phyloP scores from a whole-genome alignment of 495 filamentous ascomycete species.

The Podospora fimiseda region DNA sequence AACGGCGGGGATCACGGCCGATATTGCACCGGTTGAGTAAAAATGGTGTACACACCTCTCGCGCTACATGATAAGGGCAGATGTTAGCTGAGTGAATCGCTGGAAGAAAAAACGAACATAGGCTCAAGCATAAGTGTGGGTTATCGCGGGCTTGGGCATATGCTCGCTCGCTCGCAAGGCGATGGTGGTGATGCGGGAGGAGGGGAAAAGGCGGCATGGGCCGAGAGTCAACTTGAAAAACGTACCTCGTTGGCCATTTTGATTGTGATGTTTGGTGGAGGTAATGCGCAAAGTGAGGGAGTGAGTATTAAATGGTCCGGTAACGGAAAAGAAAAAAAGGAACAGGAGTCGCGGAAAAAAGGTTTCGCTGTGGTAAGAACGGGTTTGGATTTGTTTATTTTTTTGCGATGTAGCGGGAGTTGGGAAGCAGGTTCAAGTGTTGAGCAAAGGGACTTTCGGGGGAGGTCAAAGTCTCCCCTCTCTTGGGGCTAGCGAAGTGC shows the following conservation, averaged over 20 bases:
- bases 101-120: too few relatives aligned
- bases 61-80: conserved; percentile 49
- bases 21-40: background rate
- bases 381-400: conserved; percentile 24
- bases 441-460: conserved; percentile 24
- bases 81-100: conserved; percentile 44
- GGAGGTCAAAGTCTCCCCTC: conserved; percentile 20
- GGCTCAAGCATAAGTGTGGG: too few relatives aligned
- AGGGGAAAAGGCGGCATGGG: conserved; percentile 25
- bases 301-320: conserved; percentile 18
- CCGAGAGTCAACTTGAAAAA: conserved; percentile 23
- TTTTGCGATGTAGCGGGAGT: conserved; percentile 24
- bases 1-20: conserved; percentile 3
- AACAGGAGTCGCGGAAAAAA: conserved; percentile 8
- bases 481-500: conserved; percentile 17
- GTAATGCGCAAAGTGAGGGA: conserved; percentile 17
- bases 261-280: conserved; percentile 12
- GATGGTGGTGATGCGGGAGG: conserved; percentile 7
- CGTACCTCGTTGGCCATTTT: conserved; percentile 67
- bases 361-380: conserved; percentile 11
- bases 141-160: conserved; percentile 24
- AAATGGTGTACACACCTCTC: conserved; percentile 60
- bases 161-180: conserved; percentile 20
- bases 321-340: conserved; percentile 1
- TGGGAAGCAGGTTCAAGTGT: conserved; percentile 19